These are phyloP conservation scores for Cladophialophora psammophila DNA, from an alignment of 2,329 filamentous ascomycete genomes.

Conservation along the genomic window DNA sequence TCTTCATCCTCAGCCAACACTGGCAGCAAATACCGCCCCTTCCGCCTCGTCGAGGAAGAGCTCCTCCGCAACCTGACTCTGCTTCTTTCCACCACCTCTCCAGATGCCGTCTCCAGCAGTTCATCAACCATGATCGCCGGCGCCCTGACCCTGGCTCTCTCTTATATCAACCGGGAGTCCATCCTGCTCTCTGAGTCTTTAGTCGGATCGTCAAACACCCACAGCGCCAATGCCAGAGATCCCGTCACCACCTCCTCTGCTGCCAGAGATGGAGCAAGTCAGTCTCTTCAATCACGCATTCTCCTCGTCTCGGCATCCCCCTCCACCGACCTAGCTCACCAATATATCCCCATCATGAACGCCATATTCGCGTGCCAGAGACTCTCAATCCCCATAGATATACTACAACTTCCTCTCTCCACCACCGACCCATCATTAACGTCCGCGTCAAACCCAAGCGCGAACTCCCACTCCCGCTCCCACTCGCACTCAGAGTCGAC, in stretches of 20 bases:
- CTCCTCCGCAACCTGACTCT: conserved; percentile 75
- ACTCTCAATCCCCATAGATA: conserved; percentile 87
- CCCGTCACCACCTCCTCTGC: conserved; percentile 39
- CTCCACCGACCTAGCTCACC: conserved; percentile 81
- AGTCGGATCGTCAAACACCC: conserved; percentile 48
- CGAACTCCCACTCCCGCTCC: neutral
- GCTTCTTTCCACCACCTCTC: conserved; percentile 74
- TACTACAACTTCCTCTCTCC: conserved; percentile 70
- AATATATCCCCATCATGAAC: conserved; percentile 99
- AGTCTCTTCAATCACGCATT: conserved; percentile 75
- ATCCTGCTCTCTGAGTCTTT: conserved; percentile 69
- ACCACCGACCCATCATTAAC: neutral
- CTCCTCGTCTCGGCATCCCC: conserved; percentile 89
- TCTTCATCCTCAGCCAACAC: conserved; percentile 44
- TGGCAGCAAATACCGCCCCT: conserved; percentile 93
- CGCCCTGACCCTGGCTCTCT: conserved; percentile 85
- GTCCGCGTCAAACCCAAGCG: neutral
- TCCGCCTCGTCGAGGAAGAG: conserved; percentile 82
- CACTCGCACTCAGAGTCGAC: conserved; percentile 53
- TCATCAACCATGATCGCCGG: conserved; percentile 89
- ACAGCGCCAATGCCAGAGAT: conserved; percentile 28
- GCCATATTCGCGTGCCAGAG: conserved; percentile 94
- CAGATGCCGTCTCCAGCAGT: conserved; percentile 68
- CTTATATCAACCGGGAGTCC: conserved; percentile 85
- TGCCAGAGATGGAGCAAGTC: conserved; percentile 47